Evolutionary conservation across 805 yeast genomes (phyloP), one percentile per base, ranked within the genome.

Genomic region (Starmera quercuum): DNA sequence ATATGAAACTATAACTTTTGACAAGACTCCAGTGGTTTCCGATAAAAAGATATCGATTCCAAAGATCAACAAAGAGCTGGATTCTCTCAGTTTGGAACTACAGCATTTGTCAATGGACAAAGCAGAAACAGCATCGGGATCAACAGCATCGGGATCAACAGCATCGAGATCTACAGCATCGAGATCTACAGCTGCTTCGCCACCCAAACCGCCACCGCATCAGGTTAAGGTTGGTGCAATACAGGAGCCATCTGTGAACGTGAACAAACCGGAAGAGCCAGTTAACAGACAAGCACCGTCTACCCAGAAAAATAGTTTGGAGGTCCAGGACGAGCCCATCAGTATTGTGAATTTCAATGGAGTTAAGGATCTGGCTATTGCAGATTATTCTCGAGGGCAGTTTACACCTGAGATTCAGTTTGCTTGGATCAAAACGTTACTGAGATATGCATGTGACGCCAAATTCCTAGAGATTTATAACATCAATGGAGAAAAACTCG

Each of bases 401-500:
- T 71, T 70, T 39, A 63, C 72, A 14, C 72, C 79, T 0, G 58
- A 51, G 6, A 53, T 73, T n/a, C 87, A 79, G 54, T 61, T 79
- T 37, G 66, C 64, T 30, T 77, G 80, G 73, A 81, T 83, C n/a
- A 68, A 72, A 40, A 59, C 65, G 12, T 54, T 81, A 20, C 54
- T 78, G 16, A 76, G 70, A 27, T 66, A 57, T 37, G 49, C 72
- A 2, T 65, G 69, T 18, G 52, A 55, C 26, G 58, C 63, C 3
- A 61, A 66, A 1, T 65, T 65, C 23, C 44, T 69, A n/a, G 45
- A 60, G 6, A 59, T 61, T 7, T 63, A 63, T 39, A 71, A 68
- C 28, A 66, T 69, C 29, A 71, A 68, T 46, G 78, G 75, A 13
- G 62, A 59, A 10, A 60, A 57, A 35, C 37, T 65, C 16, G 56